Base-by-base conservation (phyloP, 2,329 filamentous ascomycete genomes). In the Penicillium sp. region DNA sequence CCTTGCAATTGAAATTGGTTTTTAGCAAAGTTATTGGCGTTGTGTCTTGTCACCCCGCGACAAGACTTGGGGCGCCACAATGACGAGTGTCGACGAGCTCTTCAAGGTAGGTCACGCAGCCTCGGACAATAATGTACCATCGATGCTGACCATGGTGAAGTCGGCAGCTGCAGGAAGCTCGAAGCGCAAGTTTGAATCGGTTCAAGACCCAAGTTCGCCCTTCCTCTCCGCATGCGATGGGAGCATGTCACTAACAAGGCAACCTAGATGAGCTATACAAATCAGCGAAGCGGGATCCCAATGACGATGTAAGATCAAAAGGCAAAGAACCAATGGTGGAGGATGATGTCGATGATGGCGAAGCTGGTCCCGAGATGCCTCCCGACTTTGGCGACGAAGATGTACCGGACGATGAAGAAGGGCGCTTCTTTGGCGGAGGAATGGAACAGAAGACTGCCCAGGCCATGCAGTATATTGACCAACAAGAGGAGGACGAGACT, bases 361-460 rank as follows among this genome's bases (percentile, higher is more conserved):
- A 69, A 37, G 64, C 75, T 2, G 75, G 74, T 0, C 74, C 74
- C 1, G 71, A 77, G 29, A 66, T 75, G 23, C 74, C 77, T 10
- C 71, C 71, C 5, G 76, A 77, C 45, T 70, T 76, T 16, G 73
- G 72, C 36, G 68, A 73, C 23, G 77, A 75, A 34, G 74, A 78
- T 32, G 69, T 75, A 65, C 70, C 62, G 6, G 85, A 90, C 50
- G 89, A 95, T 53, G 87, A 95, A 36, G 92, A 94, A 48, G 92
- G 90, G 1, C 82, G 92, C 8, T 98, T 98, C 70, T 98, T 95
- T 54, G 92, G 90, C 29, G 85, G 88, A 37, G 92, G 92, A 22
- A 83, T 98, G 53, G 86, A 83, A 16, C 75, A 81, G 41, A 76
- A 86, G 50, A 87, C 93, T 49, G 82, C 80, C 2, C 78, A 88